Evolutionary conservation across 768 basidiomycete species (phyloP).

Genomic region (Russula brevipes): DNA sequence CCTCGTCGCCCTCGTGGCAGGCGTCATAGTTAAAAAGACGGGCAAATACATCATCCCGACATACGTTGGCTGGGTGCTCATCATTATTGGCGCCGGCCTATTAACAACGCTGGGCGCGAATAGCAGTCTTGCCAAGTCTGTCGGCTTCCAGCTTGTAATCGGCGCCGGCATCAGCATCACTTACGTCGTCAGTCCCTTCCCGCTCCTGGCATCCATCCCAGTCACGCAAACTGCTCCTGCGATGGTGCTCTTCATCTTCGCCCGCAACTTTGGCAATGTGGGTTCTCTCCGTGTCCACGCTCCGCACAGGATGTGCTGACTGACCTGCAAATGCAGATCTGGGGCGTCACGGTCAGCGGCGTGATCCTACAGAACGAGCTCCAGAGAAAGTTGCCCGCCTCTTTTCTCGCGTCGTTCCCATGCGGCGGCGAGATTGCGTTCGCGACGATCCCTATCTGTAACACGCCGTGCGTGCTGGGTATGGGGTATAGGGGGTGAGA

Average conservation of each 20-base stretch:
- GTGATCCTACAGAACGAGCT: slow-evolving; percentile 39
- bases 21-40: slow-evolving; percentile 34
- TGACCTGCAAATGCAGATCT: slow-evolving; percentile 26
- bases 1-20: slow-evolving; percentile 37
- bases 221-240: slow-evolving; percentile 33
- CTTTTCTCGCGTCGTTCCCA: slow-evolving; percentile 28
- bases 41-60: slow-evolving; percentile 38
- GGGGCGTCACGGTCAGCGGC: slow-evolving; percentile 37
- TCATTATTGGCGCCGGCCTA: slow-evolving; percentile 36
- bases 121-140: slow-evolving; percentile 18
- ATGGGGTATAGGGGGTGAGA: no score
- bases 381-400: slow-evolving; percentile 28
- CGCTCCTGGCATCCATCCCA: slow-evolving; percentile 35
- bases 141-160: slow-evolving; percentile 28
- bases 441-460: slow-evolving; percentile 31
- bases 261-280: slow-evolving; percentile 26
- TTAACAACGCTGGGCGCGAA: slow-evolving; percentile 31
- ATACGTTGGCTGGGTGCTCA: slow-evolving; percentile 35
- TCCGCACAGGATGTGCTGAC: neutral
- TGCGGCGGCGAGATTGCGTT: slow-evolving; percentile 28
- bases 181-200: slow-evolving; percentile 33
- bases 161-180: slow-evolving; percentile 34
- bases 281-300: neutral
- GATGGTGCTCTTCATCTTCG: slow-evolving; percentile 32
- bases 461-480: no score